These are phyloP conservation scores for Cyberlindnera mrakii DNA, from an alignment of 805 yeast genomes.

Conservation along the genomic window DNA sequence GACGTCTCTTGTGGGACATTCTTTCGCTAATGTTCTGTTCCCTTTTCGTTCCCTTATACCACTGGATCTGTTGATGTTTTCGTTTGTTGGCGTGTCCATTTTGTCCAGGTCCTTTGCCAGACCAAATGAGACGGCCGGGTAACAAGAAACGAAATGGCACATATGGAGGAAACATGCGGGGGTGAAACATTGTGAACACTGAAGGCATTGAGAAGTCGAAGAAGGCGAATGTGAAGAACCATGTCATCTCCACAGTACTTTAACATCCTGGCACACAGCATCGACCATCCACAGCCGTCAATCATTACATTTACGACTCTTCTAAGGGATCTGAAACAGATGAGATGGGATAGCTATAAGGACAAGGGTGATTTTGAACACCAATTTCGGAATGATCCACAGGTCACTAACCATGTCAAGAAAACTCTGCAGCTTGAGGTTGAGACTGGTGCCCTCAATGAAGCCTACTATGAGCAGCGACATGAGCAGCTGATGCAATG, in stretches of 20 bases:
- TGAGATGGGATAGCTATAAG: background rate
- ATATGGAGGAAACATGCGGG: no score
- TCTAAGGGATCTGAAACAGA: background rate
- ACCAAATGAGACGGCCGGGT: background rate
- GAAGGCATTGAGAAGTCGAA: no score
- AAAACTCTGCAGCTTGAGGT: slow-evolving; percentile 8
- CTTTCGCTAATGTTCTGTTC: background rate
- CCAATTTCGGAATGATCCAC: slow-evolving; percentile 6
- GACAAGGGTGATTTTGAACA: background rate
- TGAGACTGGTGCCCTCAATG: slow-evolving; percentile 7
- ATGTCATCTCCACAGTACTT: background rate
- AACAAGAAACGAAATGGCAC: background rate
- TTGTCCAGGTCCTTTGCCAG: background rate
- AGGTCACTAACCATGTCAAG: slow-evolving; percentile 8
- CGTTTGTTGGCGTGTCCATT: background rate
- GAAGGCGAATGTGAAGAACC: no score
- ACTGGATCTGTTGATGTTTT: background rate
- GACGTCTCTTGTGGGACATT: slow-evolving; percentile 28
- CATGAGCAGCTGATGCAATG: slow-evolving; percentile 9
- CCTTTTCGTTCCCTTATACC: no score
- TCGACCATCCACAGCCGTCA: background rate
- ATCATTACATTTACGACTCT: background rate
- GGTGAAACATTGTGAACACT: no score
- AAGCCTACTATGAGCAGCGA: slow-evolving; percentile 1
- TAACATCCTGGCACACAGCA: background rate